Base-by-base conservation (phyloP, 78 protist genomes). In the Andalucia godoyi region DNA sequence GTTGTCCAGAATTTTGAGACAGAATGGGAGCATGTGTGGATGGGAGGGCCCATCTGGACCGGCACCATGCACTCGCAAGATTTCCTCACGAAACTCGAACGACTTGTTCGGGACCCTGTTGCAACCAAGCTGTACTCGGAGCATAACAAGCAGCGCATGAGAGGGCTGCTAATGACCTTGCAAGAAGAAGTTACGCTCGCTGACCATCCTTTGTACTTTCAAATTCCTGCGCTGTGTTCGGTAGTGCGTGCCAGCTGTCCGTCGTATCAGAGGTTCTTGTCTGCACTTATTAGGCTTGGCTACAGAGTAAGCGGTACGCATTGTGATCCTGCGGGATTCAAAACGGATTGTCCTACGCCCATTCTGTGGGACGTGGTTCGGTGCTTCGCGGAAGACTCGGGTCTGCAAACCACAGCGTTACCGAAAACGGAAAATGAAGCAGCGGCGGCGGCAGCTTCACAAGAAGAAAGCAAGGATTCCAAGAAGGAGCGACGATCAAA, bases 31-130 rank as follows among this genome's bases (percentile, higher is more conserved):
- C n/a, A n/a, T n/a, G n/a, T n/a, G n/a, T n/a, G n/a, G n/a, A 55
- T 69, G 30, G 84, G 81, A 2, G 84, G 84, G n/a, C 84, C 84
- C 9, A 55, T 79, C 41, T 79, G 84, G 86, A 65, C 39, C 3
- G 74, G 21, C 13, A 78, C 84, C 33, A 54, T 79, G 13, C 80
- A 72, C 66, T 49, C 72, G 21, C 8, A 1, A 1, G 39, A 1
- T 32, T 83, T 77, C 30, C 36, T 77, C 13, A 7, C 10, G 21
- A 9, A 12, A 27, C n/a, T 51, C 40, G 32, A 34, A 15, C 38
- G 30, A 23, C 49, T 30, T 21, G 43, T 66, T 5, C 39, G 4
- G 4, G 78, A 15, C 4, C 8, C 50, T 8, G 53, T 3, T 4
- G 5, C 6, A 23, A 30, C 21, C 21, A 21, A 21, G 60, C 21